A percentile compares a stretch with the other conserved stretches of the same genome.
Conservation (phyloP, 1,284 basidiomycete species). For the Cryptococcus sp. region DNA sequence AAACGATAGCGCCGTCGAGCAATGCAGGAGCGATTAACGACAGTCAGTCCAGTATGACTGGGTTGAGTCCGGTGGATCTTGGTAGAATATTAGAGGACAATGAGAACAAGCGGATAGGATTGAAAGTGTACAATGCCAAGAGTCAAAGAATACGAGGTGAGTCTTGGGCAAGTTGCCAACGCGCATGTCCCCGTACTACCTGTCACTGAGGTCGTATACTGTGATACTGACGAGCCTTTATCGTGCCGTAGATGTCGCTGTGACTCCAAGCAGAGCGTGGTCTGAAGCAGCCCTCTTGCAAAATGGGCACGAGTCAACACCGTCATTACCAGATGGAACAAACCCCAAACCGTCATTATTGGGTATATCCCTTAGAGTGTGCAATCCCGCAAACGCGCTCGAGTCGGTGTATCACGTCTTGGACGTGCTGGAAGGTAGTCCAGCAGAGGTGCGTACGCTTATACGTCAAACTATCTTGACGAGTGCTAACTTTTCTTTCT, state of each 20-base stretch:
- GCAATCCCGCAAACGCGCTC: constrained; percentile 78
- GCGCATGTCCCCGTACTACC: too few species aligned
- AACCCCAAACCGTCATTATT: constrained; percentile 67
- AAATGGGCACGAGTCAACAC: constrained; percentile 44
- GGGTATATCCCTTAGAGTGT: constrained; percentile 89
- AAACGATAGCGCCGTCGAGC: not conserved
- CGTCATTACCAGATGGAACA: constrained; percentile 57
- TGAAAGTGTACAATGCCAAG: constrained; percentile 91
- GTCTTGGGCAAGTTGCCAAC: constrained; percentile 31
- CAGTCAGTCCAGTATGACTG: constrained; percentile 2
- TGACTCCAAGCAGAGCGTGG: constrained; percentile 85
- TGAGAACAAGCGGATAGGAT: constrained; percentile 73
- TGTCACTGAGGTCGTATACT: too few species aligned
- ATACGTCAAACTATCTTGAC: not conserved
- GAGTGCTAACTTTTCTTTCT: not conserved
- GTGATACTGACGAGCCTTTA: too few species aligned
- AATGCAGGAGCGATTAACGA: not conserved
- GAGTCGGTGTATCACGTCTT: constrained; percentile 98
- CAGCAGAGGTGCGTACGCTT: constrained; percentile 66
- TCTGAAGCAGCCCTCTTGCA: constrained; percentile 31
- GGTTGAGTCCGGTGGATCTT: constrained; percentile 61
- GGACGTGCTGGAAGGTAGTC: constrained; percentile 92
- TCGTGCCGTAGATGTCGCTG: constrained; percentile 66
- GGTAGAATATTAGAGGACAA: constrained; percentile 81
- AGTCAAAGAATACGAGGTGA: constrained; percentile 76